Percentiles rank a stretch among this genome's conserved stretches.
Evolutionary conservation across 495 filamentous ascomycete species (phyloP).

Genomic region (Trichocladium antarcticum): DNA sequence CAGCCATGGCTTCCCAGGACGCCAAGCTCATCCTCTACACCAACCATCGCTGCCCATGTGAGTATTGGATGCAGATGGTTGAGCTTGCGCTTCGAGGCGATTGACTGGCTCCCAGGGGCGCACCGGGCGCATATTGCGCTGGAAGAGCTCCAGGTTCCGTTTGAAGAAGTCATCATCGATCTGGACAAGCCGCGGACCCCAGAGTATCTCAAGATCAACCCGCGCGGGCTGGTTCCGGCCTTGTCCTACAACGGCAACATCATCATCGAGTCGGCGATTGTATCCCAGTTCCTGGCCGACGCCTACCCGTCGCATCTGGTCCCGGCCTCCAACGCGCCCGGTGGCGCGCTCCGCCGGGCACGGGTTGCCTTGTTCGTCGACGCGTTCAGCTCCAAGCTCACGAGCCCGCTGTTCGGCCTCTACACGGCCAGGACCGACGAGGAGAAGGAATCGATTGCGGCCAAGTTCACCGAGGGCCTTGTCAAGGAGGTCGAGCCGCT

Average conservation of each 20-base stretch:
- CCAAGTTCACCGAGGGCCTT: conserved; percentile 41
- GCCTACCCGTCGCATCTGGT: conserved; percentile 39
- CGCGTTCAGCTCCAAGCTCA: conserved; percentile 55
- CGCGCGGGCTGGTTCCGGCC: conserved; percentile 68
- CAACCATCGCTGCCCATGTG: conserved; percentile 62
- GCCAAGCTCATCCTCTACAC: conserved; percentile 54
- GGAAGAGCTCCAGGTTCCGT: conserved; percentile 58
- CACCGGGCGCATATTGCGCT: conserved; percentile 74
- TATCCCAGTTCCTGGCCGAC: conserved; percentile 63
- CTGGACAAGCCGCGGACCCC: conserved; percentile 58
- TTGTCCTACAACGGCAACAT: conserved; percentile 60
- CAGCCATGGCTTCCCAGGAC: conserved; percentile 25
- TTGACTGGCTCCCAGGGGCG: conserved; percentile 38
- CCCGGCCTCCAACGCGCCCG: conserved; percentile 35
- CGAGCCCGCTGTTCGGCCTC: conserved; percentile 34
- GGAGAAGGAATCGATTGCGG: conserved; percentile 27
- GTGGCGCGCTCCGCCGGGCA: conserved; percentile 47
- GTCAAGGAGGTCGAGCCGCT: conserved; percentile 68
- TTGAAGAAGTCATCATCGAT: conserved; percentile 72
- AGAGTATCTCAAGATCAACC: conserved; percentile 83
- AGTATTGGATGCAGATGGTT: not conserved
- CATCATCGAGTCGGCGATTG: conserved; percentile 60
- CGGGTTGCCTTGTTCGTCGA: conserved; percentile 67
- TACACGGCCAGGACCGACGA: conserved; percentile 31
- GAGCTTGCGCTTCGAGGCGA: not conserved